These are phyloP conservation scores for Chimonanthus praecox DNA, from an alignment of 164 flowering plant genomes.

Conservation along the genomic window DNA sequence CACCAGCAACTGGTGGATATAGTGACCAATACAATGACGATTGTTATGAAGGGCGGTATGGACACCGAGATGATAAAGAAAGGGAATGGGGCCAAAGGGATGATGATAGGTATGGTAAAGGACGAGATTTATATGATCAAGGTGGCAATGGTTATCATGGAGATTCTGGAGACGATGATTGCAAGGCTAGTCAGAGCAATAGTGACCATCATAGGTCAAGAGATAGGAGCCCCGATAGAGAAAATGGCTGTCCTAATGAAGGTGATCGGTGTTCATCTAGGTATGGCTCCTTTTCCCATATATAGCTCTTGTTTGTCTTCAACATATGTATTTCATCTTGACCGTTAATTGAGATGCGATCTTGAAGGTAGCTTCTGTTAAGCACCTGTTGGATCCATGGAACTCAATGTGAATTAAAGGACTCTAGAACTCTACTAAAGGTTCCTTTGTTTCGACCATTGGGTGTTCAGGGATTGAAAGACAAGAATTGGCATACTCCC, in stretches of 20 bases:
- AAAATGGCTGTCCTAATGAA: constrained; percentile 48
- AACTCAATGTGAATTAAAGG: not conserved
- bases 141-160: constrained; percentile 46
- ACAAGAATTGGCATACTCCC: not conserved
- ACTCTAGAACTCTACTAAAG: not conserved
- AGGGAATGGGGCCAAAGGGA: constrained; percentile 55
- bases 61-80: constrained; percentile 42
- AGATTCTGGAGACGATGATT: constrained; percentile 17
- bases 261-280: constrained; percentile 77
- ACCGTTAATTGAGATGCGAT: not conserved
- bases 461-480: not conserved
- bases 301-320: not conserved
- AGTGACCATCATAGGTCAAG: constrained; percentile 64
- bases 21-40: constrained; percentile 68
- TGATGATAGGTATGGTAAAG: constrained; percentile 61
- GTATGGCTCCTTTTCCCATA: constrained; percentile 27
- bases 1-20: constrained; percentile 57
- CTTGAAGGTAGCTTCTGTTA: not conserved
- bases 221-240: constrained; percentile 67
- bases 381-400: not conserved
- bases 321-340: not conserved
- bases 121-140: constrained; percentile 53
- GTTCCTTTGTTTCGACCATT: not conserved
- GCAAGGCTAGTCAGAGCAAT: constrained; percentile 63
- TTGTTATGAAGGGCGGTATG: constrained; percentile 42